Conservation (phyloP, 2,329 filamentous ascomycete genomes). For the Thelonectria rubi region DNA sequence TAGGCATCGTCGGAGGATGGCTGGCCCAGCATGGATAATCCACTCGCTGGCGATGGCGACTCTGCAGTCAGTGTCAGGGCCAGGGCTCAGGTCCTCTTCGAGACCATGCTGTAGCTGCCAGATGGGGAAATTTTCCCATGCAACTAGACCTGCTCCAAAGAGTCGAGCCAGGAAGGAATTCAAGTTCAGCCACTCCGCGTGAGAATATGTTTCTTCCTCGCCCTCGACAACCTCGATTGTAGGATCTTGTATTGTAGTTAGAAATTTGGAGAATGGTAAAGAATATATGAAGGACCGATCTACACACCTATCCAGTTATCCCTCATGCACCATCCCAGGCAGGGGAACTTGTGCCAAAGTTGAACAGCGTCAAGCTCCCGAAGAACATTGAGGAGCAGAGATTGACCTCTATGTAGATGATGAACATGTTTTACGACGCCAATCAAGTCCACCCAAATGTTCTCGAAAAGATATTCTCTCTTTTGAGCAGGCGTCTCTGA, state of each 20-base stretch:
- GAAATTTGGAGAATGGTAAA: not conserved
- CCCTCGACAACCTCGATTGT: not conserved
- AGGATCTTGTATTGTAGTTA: not conserved
- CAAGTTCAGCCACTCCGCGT: not conserved
- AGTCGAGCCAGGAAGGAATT: not conserved
- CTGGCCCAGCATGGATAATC: not conserved
- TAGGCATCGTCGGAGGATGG: not conserved
- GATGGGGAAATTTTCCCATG: not conserved
- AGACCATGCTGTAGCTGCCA: not conserved
- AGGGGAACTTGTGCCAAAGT: not conserved
- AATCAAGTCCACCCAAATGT: not conserved
- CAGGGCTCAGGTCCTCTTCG: not conserved
- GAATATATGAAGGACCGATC: not conserved
- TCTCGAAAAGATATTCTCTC: not conserved
- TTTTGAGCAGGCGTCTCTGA: not conserved
- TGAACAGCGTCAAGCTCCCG: not conserved
- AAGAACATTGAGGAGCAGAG: not conserved
- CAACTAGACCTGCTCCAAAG: not conserved
- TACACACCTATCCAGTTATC: not conserved
- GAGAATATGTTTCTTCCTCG: not conserved
- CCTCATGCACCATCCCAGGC: not conserved
- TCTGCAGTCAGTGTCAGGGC: not conserved
- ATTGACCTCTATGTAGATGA: not conserved
- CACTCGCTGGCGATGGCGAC: not conserved
- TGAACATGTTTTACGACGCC: not conserved